A percentile compares a stretch with the other conserved stretches of the same genome.
Evolutionary conservation across 2,329 filamentous ascomycete genomes (phyloP).

Genomic region (Aspergillus neoniger): DNA sequence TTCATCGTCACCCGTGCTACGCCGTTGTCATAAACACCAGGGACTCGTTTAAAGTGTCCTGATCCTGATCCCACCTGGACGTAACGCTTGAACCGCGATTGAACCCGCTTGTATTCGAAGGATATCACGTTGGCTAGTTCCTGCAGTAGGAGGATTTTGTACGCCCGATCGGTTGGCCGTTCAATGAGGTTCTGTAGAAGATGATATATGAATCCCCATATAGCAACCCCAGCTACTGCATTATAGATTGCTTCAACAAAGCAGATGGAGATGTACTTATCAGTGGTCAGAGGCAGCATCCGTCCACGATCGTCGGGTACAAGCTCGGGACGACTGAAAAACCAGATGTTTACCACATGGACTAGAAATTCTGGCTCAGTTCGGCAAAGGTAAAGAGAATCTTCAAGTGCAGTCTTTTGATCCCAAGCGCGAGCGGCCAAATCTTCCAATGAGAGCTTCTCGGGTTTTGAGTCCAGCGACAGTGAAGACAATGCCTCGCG

Average conservation of each 20-base stretch:
- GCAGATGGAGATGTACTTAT: constrained; percentile 46
- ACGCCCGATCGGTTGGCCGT: constrained; percentile 29
- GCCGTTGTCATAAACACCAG: constrained; percentile 36
- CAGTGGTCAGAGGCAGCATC: constrained; percentile 38
- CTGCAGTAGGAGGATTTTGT: constrained; percentile 43
- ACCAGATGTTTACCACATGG: constrained; percentile 16
- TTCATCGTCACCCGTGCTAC: constrained; percentile 45
- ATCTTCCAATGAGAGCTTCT: constrained; percentile 36
- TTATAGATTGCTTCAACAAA: constrained; percentile 47
- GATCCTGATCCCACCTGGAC: constrained; percentile 38
- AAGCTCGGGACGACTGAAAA: constrained; percentile 35
- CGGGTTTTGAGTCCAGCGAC: constrained; percentile 24
- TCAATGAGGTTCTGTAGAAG: constrained; percentile 40
- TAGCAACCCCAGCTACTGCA: constrained; percentile 37
- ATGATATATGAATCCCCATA: constrained; percentile 46
- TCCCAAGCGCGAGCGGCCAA: constrained; percentile 35
- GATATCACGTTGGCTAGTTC: constrained; percentile 51
- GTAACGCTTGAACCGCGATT: constrained; percentile 45
- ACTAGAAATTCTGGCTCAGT: constrained; percentile 18
- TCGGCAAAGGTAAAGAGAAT: constrained; percentile 35
- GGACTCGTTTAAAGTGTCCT: constrained; percentile 48
- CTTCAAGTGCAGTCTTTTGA: constrained; percentile 37
- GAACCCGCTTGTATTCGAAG: constrained; percentile 46
- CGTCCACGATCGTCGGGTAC: constrained; percentile 51
- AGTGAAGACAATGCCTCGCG: constrained; percentile 33